A percentile compares a stretch with the other conserved stretches of the same genome.
These are phyloP conservation scores for Capsicum baccatum DNA, from an alignment of 257 asterid species.

Conservation along the genomic window DNA sequence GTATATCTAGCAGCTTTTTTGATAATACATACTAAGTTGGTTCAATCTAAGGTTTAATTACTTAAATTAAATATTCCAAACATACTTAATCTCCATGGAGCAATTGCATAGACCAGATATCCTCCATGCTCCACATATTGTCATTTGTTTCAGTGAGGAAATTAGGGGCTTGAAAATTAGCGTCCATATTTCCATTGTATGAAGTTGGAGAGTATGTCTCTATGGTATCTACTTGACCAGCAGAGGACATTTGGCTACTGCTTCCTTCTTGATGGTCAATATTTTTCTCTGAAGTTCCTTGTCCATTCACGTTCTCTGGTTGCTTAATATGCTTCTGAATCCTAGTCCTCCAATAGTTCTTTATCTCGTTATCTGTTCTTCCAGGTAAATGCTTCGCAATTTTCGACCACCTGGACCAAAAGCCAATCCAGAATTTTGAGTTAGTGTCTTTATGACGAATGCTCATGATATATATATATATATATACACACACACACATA, in stretches of 20 bases:
- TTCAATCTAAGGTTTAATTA: slow-evolving; percentile 22
- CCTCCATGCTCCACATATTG: slow-evolving; percentile 87
- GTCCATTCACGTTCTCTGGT: slow-evolving; percentile 34
- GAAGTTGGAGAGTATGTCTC: slow-evolving; percentile 75
- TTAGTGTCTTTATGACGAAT: background rate
- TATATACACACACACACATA: too few relatives aligned
- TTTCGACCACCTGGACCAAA: slow-evolving; percentile 76
- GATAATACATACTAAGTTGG: slow-evolving; percentile 12
- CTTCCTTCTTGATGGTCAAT: slow-evolving; percentile 53
- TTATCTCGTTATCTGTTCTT: slow-evolving; percentile 92
- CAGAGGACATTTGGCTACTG: slow-evolving; percentile 59
- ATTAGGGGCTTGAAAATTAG: slow-evolving; percentile 46
- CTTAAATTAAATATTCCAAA: slow-evolving; percentile 14
- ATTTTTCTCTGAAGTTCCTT: slow-evolving; percentile 50
- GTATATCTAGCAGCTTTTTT: slow-evolving; percentile 16
- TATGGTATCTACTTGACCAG: slow-evolving; percentile 44
- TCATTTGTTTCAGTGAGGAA: slow-evolving; percentile 65
- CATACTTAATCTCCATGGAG: slow-evolving; percentile 53
- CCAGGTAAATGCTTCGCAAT: slow-evolving; percentile 92
- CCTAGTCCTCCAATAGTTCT: slow-evolving; percentile 90
- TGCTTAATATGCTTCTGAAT: slow-evolving; percentile 79
- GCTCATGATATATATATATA: too few relatives aligned
- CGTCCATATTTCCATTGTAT: slow-evolving; percentile 50
- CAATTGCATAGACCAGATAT: slow-evolving; percentile 84
- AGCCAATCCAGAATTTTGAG: background rate